Evolutionary conservation across 1,284 basidiomycete species (phyloP), one percentile per base, ranked within the genome.

Genomic region (Cerrena zonata): DNA sequence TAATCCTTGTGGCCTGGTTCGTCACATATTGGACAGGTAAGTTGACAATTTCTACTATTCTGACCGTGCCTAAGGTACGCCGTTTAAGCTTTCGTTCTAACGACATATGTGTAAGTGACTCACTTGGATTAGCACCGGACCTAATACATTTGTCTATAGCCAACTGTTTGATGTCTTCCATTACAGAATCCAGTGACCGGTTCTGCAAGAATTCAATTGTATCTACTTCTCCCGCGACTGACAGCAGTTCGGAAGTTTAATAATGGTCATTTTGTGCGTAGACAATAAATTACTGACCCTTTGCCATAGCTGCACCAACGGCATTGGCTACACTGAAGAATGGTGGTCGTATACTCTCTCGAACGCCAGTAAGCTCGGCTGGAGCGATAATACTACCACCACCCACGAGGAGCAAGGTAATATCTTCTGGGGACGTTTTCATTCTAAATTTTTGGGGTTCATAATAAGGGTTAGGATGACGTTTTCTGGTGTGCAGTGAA

Each of bases 321-420:
- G 79, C 80, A 55, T 82, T 82, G 1, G 79, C 79, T 11, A 78
- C 77, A 44, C 72, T 69, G 51, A 72, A 74, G 59, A 70, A 73
- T 0, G 73, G 73, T 13, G 78, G 77, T 12, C 74, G 69, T 45
- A 78, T 69, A 34, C 81, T 72, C 46, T 72, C 66, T 21, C 61
- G 67, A 2, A 79, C 74, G 13, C 79, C 80, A 11, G 63, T 58
- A 0, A 82, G 65, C 5, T 60, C 48, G 4, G 67, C 59, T 0
- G 79, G 78, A 1, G 70, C 65, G 40, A 79, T 69, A 45, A 78
- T 72, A 22, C 71, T 70, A 2, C 76, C 76, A 30, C 79, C 79
- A 41, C 78, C 79, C 42, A 79, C 79, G 7, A 81, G 69, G 3
- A 78, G 68, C 2, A 78, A 63, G 4, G 70, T 72, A 39, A 69